Evolutionary conservation across 169 alveolate genomes (phyloP).

Genomic region (Hammondia hammondi): DNA sequence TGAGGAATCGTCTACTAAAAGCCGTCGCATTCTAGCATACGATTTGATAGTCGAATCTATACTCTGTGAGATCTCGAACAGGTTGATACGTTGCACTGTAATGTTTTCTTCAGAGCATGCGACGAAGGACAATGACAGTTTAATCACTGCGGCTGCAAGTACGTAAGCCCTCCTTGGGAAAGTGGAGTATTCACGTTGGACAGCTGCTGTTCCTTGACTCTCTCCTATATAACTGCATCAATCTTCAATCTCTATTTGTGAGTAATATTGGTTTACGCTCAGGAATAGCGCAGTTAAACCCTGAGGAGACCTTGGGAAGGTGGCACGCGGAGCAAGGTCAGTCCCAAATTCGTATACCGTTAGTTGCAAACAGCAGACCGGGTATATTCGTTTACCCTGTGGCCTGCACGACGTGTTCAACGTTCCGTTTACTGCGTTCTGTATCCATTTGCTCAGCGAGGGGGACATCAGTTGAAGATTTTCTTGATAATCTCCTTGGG

Average conservation of each 20-base stretch:
- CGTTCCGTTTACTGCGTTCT: too few relatives aligned
- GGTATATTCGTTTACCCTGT: neutral
- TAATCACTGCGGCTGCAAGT: neutral
- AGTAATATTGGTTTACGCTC: neutral
- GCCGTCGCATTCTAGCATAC: too few relatives aligned
- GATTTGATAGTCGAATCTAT: too few relatives aligned
- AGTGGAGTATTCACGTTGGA: neutral
- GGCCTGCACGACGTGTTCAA: neutral
- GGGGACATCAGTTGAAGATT: neutral
- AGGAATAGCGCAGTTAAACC: neutral
- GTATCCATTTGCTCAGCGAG: neutral
- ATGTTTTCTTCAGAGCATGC: neutral
- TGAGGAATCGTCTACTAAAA: too few relatives aligned
- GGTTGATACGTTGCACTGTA: too few relatives aligned
- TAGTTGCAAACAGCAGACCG: neutral
- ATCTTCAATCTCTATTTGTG: too few relatives aligned
- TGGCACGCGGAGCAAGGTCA: conserved; percentile 24
- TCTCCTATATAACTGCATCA: too few relatives aligned
- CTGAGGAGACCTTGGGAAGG: neutral
- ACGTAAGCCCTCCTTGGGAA: neutral
- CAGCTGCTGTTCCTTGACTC: neutral
- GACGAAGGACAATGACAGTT: neutral
- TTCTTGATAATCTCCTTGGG: neutral
- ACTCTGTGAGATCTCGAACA: too few relatives aligned
- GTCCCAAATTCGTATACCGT: neutral